phyloP scores from a whole-genome alignment of 352 stramenopile genomes.

The Globisporangium megalacanthum region DNA sequence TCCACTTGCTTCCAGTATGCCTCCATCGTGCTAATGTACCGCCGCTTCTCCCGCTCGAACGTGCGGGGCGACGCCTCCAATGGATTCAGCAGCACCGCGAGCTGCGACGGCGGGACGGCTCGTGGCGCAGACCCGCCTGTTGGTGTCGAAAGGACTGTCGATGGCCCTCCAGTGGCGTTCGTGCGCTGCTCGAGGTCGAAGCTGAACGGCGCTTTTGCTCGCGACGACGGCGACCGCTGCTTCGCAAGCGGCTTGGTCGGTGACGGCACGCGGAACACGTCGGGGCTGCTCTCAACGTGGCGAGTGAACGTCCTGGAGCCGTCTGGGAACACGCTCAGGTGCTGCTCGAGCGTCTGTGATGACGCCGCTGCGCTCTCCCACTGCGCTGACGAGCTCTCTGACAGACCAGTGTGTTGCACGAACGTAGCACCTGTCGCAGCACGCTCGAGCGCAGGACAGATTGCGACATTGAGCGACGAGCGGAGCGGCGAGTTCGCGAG shows the following conservation, averaged over 20 bases:
- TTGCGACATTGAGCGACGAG: constrained; percentile 38
- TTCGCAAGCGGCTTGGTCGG: constrained; percentile 28
- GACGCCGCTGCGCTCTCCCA: neutral
- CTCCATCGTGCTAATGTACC: constrained; percentile 76
- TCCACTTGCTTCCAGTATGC: constrained; percentile 83
- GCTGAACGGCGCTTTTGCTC: constrained; percentile 25
- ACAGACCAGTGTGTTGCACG: neutral
- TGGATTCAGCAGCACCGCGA: constrained; percentile 34
- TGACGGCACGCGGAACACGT: constrained; percentile 47
- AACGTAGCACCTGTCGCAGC: neutral
- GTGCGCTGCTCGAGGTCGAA: constrained; percentile 27
- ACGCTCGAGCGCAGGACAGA: constrained; percentile 51
- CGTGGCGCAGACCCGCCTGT: neutral
- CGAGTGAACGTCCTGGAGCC: constrained; percentile 52
- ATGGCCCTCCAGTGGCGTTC: neutral
- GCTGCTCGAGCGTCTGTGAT: neutral
- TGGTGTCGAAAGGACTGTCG: neutral
- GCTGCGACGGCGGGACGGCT: constrained; percentile 14
- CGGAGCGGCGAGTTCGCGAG: constrained; percentile 28
- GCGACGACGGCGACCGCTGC: constrained; percentile 7
- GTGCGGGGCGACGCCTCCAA: constrained; percentile 51
- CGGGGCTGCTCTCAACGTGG: constrained; percentile 60
- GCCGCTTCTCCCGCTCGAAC: constrained; percentile 75
- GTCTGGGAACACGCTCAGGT: constrained; percentile 48
- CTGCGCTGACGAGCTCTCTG: neutral